Evolutionary conservation across 345 rosid genomes (phyloP).

Genomic region (Ceriops tagal): DNA sequence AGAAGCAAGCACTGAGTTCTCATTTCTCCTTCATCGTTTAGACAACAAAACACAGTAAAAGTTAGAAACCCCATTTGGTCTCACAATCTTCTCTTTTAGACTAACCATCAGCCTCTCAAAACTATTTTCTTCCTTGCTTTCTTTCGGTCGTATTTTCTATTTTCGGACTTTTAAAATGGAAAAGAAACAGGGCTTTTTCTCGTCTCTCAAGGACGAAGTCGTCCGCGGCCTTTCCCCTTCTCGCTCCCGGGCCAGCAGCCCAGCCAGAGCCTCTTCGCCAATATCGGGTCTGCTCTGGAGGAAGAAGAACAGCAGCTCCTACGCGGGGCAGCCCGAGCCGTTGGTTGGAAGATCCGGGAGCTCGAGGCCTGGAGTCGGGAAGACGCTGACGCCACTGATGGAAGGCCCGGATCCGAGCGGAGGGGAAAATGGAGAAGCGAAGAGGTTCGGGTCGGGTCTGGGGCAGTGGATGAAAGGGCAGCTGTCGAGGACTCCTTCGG

Average conservation of each 20-base stretch:
- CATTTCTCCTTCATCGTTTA: too few species aligned
- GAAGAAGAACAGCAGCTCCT: constrained; percentile 32
- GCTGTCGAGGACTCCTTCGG: constrained; percentile 31
- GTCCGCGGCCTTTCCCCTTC: constrained; percentile 84
- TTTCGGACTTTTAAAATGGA: constrained; percentile 45
- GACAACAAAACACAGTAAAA: too few species aligned
- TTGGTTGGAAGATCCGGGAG: constrained; percentile 71
- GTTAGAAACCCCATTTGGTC: too few species aligned
- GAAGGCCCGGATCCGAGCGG: constrained; percentile 96
- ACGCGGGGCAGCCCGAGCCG: constrained; percentile 42
- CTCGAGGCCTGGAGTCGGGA: constrained; percentile 54
- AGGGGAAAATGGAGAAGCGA: constrained; percentile 43
- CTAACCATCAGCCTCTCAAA: background rate
- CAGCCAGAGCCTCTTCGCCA: constrained; percentile 53
- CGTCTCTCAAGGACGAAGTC: constrained; percentile 77
- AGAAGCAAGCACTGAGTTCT: too few species aligned
- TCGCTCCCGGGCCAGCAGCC: constrained; percentile 70
- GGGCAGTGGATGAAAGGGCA: constrained; percentile 47
- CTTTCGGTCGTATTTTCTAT: background rate
- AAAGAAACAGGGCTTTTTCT: constrained; percentile 84
- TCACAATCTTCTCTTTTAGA: background rate
- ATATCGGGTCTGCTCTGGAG: constrained; percentile 46
- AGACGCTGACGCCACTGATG: constrained; percentile 61
- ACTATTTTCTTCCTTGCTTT: background rate
- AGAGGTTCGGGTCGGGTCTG: constrained; percentile 56